Evolutionary conservation across 306 rosid species (phyloP).

Genomic region (Citrullus amarus): DNA sequence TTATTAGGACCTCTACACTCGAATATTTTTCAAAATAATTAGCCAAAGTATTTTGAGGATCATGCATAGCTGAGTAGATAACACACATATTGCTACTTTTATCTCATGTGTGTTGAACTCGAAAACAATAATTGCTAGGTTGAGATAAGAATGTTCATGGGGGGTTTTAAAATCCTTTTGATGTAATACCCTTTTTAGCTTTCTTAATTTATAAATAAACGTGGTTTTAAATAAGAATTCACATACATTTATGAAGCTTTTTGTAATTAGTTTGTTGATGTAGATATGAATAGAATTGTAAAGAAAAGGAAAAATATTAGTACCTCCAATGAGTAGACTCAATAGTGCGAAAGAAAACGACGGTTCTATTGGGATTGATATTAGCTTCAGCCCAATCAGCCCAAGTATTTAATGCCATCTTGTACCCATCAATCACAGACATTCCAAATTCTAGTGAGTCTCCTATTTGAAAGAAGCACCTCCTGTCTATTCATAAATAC

Average conservation of each 20-base stretch:
- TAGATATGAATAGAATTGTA: no score
- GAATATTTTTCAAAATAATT: constrained; percentile 13
- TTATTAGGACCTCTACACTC: constrained; percentile 25
- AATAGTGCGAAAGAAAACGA: constrained; percentile 60
- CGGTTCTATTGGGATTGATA: constrained; percentile 43
- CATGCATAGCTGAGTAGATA: neutral
- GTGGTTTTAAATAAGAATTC: no score
- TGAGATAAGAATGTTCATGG: no score
- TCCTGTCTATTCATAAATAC: constrained; percentile 27
- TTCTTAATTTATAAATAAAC: no score
- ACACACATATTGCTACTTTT: no score
- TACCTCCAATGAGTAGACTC: constrained; percentile 45
- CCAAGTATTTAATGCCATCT: constrained; percentile 57
- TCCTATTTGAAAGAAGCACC: constrained; percentile 66
- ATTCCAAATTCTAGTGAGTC: constrained; percentile 50
- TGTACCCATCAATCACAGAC: constrained; percentile 49
- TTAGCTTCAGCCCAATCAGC: constrained; percentile 61
- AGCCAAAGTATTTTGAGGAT: neutral
- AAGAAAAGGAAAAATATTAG: no score
- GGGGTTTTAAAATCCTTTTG: no score
- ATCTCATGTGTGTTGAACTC: no score
- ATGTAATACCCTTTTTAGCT: no score
- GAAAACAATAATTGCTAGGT: no score
- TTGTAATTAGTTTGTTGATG: no score
- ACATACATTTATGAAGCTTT: no score